phyloP scores from a whole-genome alignment of 768 basidiomycete species.

The Boletus insuetus region DNA sequence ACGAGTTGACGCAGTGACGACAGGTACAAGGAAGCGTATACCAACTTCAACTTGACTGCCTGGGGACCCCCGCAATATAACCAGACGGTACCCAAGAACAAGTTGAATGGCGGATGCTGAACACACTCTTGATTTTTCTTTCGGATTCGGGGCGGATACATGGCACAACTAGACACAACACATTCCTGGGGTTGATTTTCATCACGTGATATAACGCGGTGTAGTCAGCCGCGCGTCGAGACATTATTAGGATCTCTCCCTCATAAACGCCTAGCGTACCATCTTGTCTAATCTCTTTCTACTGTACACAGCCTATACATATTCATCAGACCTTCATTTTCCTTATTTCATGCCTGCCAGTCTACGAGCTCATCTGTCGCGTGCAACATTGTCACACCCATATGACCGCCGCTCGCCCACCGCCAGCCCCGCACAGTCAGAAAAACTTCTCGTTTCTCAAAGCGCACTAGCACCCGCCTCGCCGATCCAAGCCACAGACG shows the following conservation, averaged over 20 bases:
- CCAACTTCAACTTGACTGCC: constrained; percentile 42
- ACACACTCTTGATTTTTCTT: neutral
- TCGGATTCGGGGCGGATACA: neutral
- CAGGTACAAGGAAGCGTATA: constrained; percentile 45
- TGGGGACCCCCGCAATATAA: constrained; percentile 42
- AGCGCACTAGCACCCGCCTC: neutral
- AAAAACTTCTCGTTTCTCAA: neutral
- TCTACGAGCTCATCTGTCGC: constrained; percentile 7
- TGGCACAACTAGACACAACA: neutral
- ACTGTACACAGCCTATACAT: constrained; percentile 26
- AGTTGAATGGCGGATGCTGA: constrained; percentile 31
- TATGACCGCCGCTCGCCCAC: constrained; percentile 20
- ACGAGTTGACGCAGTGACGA: neutral
- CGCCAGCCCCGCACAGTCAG: constrained; percentile 6
- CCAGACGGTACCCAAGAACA: constrained; percentile 62
- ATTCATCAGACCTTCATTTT: constrained; percentile 12
- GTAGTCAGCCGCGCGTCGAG: constrained; percentile 29
- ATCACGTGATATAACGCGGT: constrained; percentile 27
- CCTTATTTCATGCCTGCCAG: constrained; percentile 21
- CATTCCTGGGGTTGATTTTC: constrained; percentile 22
- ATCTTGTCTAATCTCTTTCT: constrained; percentile 15
- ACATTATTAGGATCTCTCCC: constrained; percentile 2
- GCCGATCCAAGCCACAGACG: neutral
- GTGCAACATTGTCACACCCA: constrained; percentile 15
- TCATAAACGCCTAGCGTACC: constrained; percentile 6